phyloP scores from a whole-genome alignment of 129 eudicot species.

The Erigeron canadensis region DNA sequence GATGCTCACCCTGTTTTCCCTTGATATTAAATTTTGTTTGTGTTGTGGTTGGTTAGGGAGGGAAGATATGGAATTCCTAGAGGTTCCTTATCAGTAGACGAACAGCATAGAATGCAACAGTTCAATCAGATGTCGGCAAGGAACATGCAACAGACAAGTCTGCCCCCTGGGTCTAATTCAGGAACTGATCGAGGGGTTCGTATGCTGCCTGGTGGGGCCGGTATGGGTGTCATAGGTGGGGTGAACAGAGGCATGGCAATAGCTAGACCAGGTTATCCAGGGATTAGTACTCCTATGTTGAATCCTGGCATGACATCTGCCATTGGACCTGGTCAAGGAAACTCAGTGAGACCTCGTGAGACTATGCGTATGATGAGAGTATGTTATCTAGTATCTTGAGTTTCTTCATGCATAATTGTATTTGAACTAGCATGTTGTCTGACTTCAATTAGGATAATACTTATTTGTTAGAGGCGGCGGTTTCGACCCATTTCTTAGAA shows the following conservation, averaged over 20 bases:
- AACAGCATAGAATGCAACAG: conserved; percentile 74
- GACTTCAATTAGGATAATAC: not conserved
- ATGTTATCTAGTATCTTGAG: conserved; percentile 27
- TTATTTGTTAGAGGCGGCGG: not conserved
- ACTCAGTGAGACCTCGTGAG: conserved; percentile 62
- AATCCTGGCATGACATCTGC: conserved; percentile 53
- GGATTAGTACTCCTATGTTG: conserved; percentile 52
- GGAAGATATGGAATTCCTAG: conserved; percentile 74
- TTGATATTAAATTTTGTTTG: not conserved
- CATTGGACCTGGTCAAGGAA: conserved; percentile 62
- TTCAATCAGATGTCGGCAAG: conserved; percentile 69
- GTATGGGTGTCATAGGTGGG: conserved; percentile 47
- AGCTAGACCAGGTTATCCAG: conserved; percentile 71
- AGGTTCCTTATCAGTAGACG: conserved; percentile 61
- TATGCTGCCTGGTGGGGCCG: conserved; percentile 57
- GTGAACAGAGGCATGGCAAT: conserved; percentile 56
- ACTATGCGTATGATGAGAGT: conserved; percentile 68
- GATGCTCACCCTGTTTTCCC: not conserved
- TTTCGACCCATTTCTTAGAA: not conserved
- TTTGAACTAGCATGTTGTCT: not conserved
- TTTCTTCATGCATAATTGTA: not conserved
- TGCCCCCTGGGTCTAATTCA: conserved; percentile 57
- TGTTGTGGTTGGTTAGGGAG: conserved; percentile 46
- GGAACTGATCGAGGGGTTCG: conserved; percentile 67
- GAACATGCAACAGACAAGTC: conserved; percentile 52